phyloP scores from a whole-genome alignment of 192 early-diverging fungal genomes.

The Funneliformis geosporum region DNA sequence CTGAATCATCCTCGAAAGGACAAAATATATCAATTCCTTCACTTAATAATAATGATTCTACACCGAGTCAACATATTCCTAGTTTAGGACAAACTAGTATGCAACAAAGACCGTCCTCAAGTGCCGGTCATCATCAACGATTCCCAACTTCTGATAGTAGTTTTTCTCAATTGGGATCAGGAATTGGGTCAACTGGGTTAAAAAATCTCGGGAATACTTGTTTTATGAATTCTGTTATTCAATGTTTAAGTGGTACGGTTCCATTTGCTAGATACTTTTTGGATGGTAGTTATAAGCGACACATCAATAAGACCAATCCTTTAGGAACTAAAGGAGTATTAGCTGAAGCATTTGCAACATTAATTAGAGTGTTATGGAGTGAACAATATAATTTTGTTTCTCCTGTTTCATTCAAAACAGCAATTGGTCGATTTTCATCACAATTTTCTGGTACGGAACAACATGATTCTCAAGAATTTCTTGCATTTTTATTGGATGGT shows the following conservation, averaged over 20 bases:
- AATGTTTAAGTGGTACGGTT: slow-evolving; percentile 71
- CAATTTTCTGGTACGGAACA: slow-evolving; percentile 90
- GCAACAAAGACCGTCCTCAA: slow-evolving; percentile 34
- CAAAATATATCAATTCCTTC: background rate
- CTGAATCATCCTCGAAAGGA: background rate
- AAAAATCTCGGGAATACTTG: slow-evolving; percentile 86
- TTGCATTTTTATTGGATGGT: slow-evolving; percentile 84
- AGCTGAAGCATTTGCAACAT: slow-evolving; percentile 72
- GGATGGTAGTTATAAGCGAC: slow-evolving; percentile 61
- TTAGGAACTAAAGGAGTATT: slow-evolving; percentile 74
- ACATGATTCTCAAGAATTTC: slow-evolving; percentile 97
- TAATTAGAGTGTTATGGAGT: slow-evolving; percentile 84
- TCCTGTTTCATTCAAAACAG: slow-evolving; percentile 76
- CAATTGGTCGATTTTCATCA: slow-evolving; percentile 71
- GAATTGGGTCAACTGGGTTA: slow-evolving; percentile 69
- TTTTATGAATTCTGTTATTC: slow-evolving; percentile 84
- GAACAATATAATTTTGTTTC: slow-evolving; percentile 75
- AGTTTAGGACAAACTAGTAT: slow-evolving; percentile 38
- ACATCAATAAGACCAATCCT: slow-evolving; percentile 67
- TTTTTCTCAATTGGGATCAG: slow-evolving; percentile 47
- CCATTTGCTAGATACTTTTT: slow-evolving; percentile 74
- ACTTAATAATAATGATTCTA: slow-evolving; percentile 34
- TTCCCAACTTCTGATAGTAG: slow-evolving; percentile 36
- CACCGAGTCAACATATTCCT: slow-evolving; percentile 46
- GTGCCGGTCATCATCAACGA: slow-evolving; percentile 40